These are phyloP conservation scores for Dalbergia oliveri DNA, from an alignment of 306 rosid species.

Conservation along the genomic window DNA sequence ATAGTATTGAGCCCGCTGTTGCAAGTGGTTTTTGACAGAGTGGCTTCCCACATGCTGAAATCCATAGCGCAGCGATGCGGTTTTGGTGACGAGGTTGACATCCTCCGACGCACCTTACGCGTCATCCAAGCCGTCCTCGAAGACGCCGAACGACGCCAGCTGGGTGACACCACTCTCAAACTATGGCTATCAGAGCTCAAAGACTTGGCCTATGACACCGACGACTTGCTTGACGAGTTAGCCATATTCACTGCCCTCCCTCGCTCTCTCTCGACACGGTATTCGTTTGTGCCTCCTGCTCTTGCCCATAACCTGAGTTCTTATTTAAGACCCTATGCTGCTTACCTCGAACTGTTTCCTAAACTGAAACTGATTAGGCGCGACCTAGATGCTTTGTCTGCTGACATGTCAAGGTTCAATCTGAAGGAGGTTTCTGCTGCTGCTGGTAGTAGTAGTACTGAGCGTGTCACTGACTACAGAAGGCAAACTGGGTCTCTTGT, in stretches of 20 bases:
- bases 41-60: conserved; percentile 9
- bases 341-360: conserved; percentile 18
- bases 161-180: background rate
- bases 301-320: background rate
- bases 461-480: too few species aligned
- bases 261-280: too few species aligned
- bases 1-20: conserved; percentile 26
- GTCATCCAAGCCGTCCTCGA: conserved; percentile 35
- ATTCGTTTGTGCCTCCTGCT: too few species aligned
- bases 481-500: conserved; percentile 35
- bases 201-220: conserved; percentile 4
- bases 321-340: background rate
- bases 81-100: conserved; percentile 25
- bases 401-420: background rate
- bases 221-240: conserved; percentile 42
- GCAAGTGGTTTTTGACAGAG: conserved; percentile 32
- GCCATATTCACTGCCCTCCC: background rate
- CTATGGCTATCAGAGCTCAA: conserved; percentile 36
- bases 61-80: background rate
- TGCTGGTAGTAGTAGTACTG: too few species aligned
- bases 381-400: background rate
- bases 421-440: background rate
- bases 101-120: conserved; percentile 9
- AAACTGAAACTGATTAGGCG: background rate
- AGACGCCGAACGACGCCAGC: conserved; percentile 42